Base-by-base conservation (phyloP, 805 yeast species). In the Wickerhamomyces subpelliculosus region DNA sequence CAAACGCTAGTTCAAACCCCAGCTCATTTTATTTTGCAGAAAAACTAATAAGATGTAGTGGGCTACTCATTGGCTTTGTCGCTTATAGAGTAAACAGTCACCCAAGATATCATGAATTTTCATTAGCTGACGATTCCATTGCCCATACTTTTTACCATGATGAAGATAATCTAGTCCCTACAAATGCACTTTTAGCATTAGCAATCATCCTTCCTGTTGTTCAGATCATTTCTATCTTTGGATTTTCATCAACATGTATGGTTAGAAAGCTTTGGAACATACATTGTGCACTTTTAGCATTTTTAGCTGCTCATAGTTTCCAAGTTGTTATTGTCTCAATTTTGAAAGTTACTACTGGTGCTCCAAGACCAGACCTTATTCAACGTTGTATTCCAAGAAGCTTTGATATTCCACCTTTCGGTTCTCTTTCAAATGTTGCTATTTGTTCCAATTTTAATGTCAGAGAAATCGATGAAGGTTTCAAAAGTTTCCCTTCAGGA, bases 401-500 rank as follows among this genome's bases (percentile, higher is more conserved):
- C 0, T 51, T 45, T 29, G 57, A 42, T 21, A 43, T 65, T 4
- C 68, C 70, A 8, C 44, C 49, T 9, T 48, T 53, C 16, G 61
- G 64, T 27, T 52, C 61, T 0, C 44, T 75, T 44, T 69, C 68
- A 14, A 63, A 57, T 34, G 73, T 74, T 20, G 68, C 62, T 11
- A 67, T 70, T 1, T 76, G 81, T 49, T 60, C 72, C 1, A 62
- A 69, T 20, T 49, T 53, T 1, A 49, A 70, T 36, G 18, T 51
- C 4, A 47, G 42, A 13, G 40, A 61, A 4, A 51, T 75, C 16
- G 50, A 56, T 48, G 79, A 74, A 48, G 81, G 80, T 1, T 70
- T 73, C 49, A 62, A 78, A 45, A 70, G 77, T 21, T 73, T 78
- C 34, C 81, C 81, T 2, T 72, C 77, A 35, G 81, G 79, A 1